A percentile compares a stretch with the other conserved stretches of the same genome.
phyloP scores from a whole-genome alignment of 331 rosid species.

The Rosa hybrid region DNA sequence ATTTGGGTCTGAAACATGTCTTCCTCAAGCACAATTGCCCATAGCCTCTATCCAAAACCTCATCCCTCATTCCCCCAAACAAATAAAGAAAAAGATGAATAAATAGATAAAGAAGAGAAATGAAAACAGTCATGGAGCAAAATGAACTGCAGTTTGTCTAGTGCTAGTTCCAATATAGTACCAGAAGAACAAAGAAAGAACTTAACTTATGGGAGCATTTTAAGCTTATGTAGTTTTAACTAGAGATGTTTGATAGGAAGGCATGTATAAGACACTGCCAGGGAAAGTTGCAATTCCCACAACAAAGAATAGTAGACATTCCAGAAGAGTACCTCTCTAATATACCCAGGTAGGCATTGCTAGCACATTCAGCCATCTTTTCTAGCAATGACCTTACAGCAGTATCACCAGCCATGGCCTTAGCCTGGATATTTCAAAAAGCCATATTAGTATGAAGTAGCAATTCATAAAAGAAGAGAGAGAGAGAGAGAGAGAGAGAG shows the following conservation, averaged over 20 bases:
- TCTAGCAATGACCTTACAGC: constrained; percentile 88
- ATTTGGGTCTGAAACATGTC: too few species aligned
- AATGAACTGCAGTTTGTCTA: neutral
- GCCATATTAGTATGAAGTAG: neutral
- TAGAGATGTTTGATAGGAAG: neutral
- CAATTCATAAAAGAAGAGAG: neutral
- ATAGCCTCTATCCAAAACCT: neutral
- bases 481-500: neutral
- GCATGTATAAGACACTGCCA: neutral
- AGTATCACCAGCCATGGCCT: constrained; percentile 99
- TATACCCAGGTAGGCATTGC: constrained; percentile 91
- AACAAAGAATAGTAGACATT: neutral
- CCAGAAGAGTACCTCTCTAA: constrained; percentile 64
- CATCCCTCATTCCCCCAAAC: neutral
- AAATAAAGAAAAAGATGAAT: neutral
- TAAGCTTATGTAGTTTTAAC: neutral
- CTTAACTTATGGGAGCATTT: neutral
- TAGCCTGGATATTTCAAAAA: constrained; percentile 60
- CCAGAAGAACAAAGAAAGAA: neutral
- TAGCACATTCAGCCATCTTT: constrained; percentile 88
- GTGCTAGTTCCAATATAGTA: neutral
- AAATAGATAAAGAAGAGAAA: neutral
- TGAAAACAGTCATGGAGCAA: neutral
- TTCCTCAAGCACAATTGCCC: too few species aligned
- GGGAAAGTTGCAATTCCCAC: neutral